Evolutionary conservation across 495 filamentous ascomycete species (phyloP).

Genomic region (Talaromyces adpressus): DNA sequence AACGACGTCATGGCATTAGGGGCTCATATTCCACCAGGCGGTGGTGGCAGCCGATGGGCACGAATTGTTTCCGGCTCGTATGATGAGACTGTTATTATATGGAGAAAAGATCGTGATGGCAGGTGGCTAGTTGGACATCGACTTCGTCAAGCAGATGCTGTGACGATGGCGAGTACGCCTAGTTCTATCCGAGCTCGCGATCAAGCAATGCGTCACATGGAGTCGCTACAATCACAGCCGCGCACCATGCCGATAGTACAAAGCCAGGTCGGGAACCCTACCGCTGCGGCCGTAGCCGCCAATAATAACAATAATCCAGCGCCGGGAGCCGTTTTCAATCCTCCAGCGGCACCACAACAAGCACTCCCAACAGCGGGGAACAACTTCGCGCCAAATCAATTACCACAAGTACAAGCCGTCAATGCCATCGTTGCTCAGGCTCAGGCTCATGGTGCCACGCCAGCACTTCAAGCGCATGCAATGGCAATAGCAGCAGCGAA

Average conservation of each 20-base stretch:
- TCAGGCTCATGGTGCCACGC: neutral
- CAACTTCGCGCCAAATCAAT: neutral
- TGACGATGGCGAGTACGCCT: slow-evolving; percentile 30
- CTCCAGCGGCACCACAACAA: neutral
- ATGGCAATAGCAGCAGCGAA: slow-evolving; percentile 7
- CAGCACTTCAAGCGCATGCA: neutral
- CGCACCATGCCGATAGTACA: slow-evolving; percentile 10
- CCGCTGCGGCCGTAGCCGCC: neutral
- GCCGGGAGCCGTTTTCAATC: neutral
- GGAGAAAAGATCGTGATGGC: slow-evolving; percentile 76
- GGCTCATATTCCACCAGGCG: slow-evolving; percentile 79
- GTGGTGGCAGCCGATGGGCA: slow-evolving; percentile 76
- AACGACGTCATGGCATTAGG: slow-evolving; percentile 71
- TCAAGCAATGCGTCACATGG: slow-evolving; percentile 5
- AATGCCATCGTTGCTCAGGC: neutral
- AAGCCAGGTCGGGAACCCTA: neutral
- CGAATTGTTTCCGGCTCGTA: slow-evolving; percentile 94
- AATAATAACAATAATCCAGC: neutral
- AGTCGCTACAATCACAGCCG: neutral
- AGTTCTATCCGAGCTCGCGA: neutral
- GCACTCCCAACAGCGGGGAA: neutral
- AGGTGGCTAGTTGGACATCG: slow-evolving; percentile 68
- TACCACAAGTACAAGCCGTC: neutral
- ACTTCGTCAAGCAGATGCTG: slow-evolving; percentile 62
- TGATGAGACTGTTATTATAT: slow-evolving; percentile 90